Evolutionary conservation across 148 eudicot genomes (phyloP), one percentile per base, ranked within the genome.

Genomic region (Camellia granthamiana): DNA sequence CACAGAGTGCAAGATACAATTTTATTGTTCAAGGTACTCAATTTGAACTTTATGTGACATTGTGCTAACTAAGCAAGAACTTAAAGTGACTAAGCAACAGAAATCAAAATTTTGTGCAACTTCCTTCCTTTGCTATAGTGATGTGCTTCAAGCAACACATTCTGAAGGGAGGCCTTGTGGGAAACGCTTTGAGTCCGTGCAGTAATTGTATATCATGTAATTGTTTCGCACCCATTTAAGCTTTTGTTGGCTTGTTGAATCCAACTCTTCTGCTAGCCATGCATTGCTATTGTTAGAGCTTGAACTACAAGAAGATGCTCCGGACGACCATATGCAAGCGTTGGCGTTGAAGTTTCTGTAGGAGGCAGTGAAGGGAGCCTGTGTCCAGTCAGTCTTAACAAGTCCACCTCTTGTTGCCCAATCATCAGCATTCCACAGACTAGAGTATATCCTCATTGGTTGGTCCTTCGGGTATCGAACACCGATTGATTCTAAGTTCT

Each of bases 341-440:
- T 81, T 18, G 10, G 84, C 84, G 2, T 81, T 85, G 82, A 85
- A 85, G 65, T 85, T 85, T 10, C 80, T n/a, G 73, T 85, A 85
- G 0, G 82, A 85, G 7, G 87, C 83, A 8, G 82, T 85, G 49
- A 85, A 85, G 3, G 87, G 87, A 12, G 84, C 87, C 19, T 82
- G 65, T 0, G 72, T 79, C 87, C 87, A 85, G 78, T 85, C 84
- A 2, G 87, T 85, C 81, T 85, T 85, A 3, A 85, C 80, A 0
- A 78, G 82, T 4, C 87, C 87, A 8, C 87, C 87, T 63, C 82
- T 81, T 19, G 87, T 84, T 16, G 87, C 84, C 87, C 87, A 84
- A 16, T 84, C 84, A 15, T 85, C 87, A 0, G 87, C 87, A 19
- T 81, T 78, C 87, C 87, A 85, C 3, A 85, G 58, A 54, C 87